A percentile compares a stretch with the other conserved stretches of the same genome.
These are phyloP conservation scores for Hygrocybe coccinea DNA, from an alignment of 768 basidiomycete species.

Conservation along the genomic window DNA sequence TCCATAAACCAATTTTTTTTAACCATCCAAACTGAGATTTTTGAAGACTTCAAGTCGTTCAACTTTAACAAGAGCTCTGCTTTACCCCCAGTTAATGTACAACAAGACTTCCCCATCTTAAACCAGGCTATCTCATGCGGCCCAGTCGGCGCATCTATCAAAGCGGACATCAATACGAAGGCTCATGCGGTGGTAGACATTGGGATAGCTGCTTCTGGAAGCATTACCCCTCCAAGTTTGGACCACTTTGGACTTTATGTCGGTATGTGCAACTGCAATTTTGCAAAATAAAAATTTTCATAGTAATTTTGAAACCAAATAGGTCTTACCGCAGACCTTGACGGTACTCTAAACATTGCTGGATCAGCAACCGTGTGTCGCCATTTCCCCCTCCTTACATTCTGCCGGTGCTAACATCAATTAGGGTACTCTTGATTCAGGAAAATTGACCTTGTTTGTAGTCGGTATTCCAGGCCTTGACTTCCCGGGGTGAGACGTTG, in stretches of 20 bases:
- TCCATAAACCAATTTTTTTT: too few species aligned
- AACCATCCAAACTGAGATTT: not conserved
- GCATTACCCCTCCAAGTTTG: conserved; percentile 30
- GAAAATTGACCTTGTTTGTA: conserved; percentile 25
- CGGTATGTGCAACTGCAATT: conserved; percentile 9
- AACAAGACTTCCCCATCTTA: conserved; percentile 20
- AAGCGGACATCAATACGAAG: conserved; percentile 16
- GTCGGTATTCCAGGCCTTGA: conserved; percentile 30
- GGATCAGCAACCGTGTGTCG: conserved; percentile 25
- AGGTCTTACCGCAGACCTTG: conserved; percentile 25
- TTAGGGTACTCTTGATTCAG: conserved; percentile 28
- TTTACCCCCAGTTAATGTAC: conserved; percentile 20
- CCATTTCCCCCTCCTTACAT: not conserved
- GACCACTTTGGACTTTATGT: conserved; percentile 26
- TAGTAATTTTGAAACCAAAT: conserved; percentile 10
- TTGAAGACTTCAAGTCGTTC: conserved; percentile 20
- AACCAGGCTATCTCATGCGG: conserved; percentile 17
- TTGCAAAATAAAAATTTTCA: not conserved
- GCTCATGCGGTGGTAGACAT: conserved; percentile 25
- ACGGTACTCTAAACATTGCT: conserved; percentile 26
- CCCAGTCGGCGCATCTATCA: conserved; percentile 2
- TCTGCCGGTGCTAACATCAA: not conserved
- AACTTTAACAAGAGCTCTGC: conserved; percentile 11
- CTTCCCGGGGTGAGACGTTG: conserved; percentile 29
- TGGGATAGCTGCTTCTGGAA: conserved; percentile 26